Percentiles rank a stretch among this genome's conserved stretches.
Conservation (phyloP, 2,329 filamentous ascomycete species). For the Escovopsis sp. region DNA sequence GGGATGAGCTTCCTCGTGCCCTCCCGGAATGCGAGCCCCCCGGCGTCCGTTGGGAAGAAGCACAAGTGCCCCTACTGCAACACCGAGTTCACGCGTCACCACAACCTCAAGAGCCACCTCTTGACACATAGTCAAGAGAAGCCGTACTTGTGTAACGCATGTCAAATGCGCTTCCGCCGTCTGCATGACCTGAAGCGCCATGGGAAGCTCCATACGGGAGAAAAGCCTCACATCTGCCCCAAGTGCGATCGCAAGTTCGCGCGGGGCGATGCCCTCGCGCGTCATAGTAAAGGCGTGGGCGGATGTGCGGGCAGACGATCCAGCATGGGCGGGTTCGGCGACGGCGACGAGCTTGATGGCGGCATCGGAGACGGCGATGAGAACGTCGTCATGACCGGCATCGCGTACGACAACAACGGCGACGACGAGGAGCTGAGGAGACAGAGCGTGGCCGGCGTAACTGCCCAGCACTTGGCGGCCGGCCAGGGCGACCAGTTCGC, state of each 20-base stretch:
- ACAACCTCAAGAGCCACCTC: constrained; percentile 94
- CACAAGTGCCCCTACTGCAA: constrained; percentile 95
- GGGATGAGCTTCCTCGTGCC: constrained; percentile 45
- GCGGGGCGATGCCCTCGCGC: constrained; percentile 81
- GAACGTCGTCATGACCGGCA: constrained; percentile 36
- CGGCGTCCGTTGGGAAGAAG: constrained; percentile 61
- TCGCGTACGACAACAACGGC: constrained; percentile 38
- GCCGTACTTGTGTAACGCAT: constrained; percentile 88
- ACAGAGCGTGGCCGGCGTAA: constrained; percentile 60
- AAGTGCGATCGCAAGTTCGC: constrained; percentile 94
- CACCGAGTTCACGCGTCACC: constrained; percentile 92
- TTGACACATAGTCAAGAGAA: constrained; percentile 98
- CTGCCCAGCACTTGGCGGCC: constrained; percentile 49
- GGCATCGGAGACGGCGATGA: constrained; percentile 37
- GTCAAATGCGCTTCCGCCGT: constrained; percentile 79
- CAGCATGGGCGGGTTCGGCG: constrained; percentile 69
- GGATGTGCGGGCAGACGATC: constrained; percentile 85
- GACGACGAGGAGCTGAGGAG: constrained; percentile 50
- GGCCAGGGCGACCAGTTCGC: constrained; percentile 32
- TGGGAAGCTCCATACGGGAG: constrained; percentile 90
- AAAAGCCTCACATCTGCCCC: constrained; percentile 85
- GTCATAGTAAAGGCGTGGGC: constrained; percentile 89
- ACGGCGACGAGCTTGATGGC: constrained; percentile 56
- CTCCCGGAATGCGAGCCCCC: constrained; percentile 26
- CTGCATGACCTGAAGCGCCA: constrained; percentile 93